Evolutionary conservation across 2,329 filamentous ascomycete genomes (phyloP).

Genomic region (Ceratocystis eucalypticola): DNA sequence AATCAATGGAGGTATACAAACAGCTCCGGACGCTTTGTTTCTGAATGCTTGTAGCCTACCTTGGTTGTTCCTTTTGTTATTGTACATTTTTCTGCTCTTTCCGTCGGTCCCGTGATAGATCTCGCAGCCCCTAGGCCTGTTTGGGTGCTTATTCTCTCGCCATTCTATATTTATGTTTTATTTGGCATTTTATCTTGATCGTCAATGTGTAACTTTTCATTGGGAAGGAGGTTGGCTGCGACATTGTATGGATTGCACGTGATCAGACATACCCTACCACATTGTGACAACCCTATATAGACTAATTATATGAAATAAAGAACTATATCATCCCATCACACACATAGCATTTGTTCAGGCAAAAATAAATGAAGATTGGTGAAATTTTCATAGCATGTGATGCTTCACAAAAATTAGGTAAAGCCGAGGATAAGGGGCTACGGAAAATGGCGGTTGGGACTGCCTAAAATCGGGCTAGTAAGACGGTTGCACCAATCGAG

Average conservation of each 20-base stretch:
- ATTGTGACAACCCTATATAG: background rate
- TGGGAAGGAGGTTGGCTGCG: background rate
- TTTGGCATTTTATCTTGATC: background rate
- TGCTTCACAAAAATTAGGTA: background rate
- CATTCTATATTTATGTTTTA: conserved; percentile 7
- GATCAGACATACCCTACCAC: background rate
- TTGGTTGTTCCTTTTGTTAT: background rate
- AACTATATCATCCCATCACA: background rate
- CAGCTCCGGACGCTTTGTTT: background rate
- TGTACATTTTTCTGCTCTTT: background rate
- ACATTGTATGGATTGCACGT: background rate
- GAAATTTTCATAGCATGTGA: background rate
- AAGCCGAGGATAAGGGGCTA: background rate
- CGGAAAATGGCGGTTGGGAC: background rate
- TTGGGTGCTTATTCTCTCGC: conserved; percentile 11
- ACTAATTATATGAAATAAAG: background rate
- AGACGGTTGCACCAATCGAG: background rate
- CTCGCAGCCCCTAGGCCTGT: conserved; percentile 11
- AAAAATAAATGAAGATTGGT: background rate
- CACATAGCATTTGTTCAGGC: background rate
- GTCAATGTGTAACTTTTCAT: too few relatives aligned
- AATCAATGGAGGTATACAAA: background rate
- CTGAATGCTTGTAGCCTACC: background rate
- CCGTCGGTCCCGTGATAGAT: conserved; percentile 12
- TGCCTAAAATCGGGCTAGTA: background rate